Conservation (phyloP, 805 yeast genomes). For the Zygoascus tannicola region DNA sequence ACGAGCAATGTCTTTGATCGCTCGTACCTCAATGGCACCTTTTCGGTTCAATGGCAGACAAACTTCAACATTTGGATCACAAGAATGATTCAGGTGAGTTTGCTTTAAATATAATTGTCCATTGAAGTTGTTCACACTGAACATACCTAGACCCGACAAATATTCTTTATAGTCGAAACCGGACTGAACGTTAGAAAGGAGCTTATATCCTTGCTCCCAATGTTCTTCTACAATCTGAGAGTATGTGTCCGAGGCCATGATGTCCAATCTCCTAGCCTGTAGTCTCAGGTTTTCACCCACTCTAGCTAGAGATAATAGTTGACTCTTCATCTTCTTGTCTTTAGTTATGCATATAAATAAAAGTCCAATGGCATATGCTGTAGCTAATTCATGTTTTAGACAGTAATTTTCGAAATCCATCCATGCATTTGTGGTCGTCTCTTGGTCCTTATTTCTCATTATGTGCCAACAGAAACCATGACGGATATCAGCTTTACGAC, state of each 20-base stretch:
- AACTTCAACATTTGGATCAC: conserved; percentile 56
- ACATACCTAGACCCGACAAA: conserved; percentile 56
- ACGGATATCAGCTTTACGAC: neutral
- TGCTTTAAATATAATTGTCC: conserved; percentile 48
- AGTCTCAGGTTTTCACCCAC: conserved; percentile 60
- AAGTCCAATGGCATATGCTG: conserved; percentile 54
- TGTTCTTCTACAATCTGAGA: conserved; percentile 36
- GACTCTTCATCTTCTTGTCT: conserved; percentile 27
- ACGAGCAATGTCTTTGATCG: conserved; percentile 45
- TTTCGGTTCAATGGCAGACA: conserved; percentile 29
- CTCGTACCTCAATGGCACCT: conserved; percentile 51
- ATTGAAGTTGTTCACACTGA: conserved; percentile 63
- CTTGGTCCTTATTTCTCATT: conserved; percentile 12
- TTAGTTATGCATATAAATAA: conserved; percentile 41
- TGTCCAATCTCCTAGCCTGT: conserved; percentile 37
- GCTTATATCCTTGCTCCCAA: conserved; percentile 50
- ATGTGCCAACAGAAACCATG: conserved; percentile 54
- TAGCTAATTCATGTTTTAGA: conserved; percentile 55
- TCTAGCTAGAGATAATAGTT: conserved; percentile 55
- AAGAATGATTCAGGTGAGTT: conserved; percentile 67
- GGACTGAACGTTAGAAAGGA: conserved; percentile 29
- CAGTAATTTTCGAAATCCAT: conserved; percentile 50
- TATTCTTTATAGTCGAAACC: conserved; percentile 40
- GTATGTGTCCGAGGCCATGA: conserved; percentile 8
- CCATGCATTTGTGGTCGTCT: conserved; percentile 32